Percentiles rank a stretch among this genome's conserved stretches.
These are phyloP conservation scores for Seiridium cupressi DNA, from an alignment of 2,329 filamentous ascomycete genomes.

Conservation along the genomic window DNA sequence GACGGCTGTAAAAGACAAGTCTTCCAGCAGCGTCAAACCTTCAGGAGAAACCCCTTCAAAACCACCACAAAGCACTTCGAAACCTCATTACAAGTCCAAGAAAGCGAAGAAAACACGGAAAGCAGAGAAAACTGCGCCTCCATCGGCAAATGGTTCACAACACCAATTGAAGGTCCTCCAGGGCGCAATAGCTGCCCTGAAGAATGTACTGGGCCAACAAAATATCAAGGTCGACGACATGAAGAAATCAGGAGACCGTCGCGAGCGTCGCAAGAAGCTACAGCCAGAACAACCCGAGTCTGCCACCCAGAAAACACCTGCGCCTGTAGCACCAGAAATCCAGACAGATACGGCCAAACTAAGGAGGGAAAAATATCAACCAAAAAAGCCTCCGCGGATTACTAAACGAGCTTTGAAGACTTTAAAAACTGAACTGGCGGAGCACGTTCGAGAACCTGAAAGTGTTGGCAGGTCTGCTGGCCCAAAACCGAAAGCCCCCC, in stretches of 20 bases:
- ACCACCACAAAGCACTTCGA: background rate
- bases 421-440: no score
- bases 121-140: constrained; percentile 8
- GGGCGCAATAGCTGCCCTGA: constrained; percentile 35
- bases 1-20: background rate
- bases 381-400: no score
- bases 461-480: no score
- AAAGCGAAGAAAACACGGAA: constrained; percentile 14
- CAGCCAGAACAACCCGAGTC: constrained; percentile 1
- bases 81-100: constrained; percentile 3
- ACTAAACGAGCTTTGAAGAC: no score
- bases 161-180: constrained; percentile 29
- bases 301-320: no score
- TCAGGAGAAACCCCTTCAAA: background rate
- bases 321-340: no score
- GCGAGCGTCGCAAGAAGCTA: background rate
- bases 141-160: constrained; percentile 15
- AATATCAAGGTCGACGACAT: constrained; percentile 24
- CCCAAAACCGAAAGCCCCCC: no score
- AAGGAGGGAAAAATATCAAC: no score
- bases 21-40: background rate
- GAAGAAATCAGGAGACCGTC: constrained; percentile 1
- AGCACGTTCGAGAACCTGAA: no score
- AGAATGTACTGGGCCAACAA: constrained; percentile 33
- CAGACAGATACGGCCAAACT: no score